Evolutionary conservation across 2,329 filamentous ascomycete species (phyloP), one percentile per base, ranked within the genome.

Genomic region (Fusarium sp.): DNA sequence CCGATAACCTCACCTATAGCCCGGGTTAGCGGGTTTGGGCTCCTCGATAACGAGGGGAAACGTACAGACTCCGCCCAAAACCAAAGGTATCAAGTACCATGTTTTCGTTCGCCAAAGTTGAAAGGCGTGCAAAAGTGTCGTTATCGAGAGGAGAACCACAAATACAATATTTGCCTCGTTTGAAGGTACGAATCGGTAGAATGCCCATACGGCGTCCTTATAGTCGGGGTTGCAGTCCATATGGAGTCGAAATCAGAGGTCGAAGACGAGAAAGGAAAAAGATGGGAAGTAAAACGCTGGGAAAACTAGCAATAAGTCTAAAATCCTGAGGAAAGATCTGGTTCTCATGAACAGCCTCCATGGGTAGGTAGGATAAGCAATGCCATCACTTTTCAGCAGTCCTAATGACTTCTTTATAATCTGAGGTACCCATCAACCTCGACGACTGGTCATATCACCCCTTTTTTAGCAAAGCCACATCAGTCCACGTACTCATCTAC

Each of bases 51-150:
- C 6, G n/a, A n/a, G 35, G 39, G 9, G 27, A 17, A 46, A 58
- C 70, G 3, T 68, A 74, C 70, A 63, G 5, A 63, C 23, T 48
- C 73, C 73, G 4, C 73, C 73, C 4, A 59, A 13, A 17, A 75
- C 65, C 14, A 75, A 58, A 3, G 73, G 73, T 17, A 58, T 66
- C 6, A 75, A 37, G 25, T 74, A 75, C 73, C 72, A 74, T 33
- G 73, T 75, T 41, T 48, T 61, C 5, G 73, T 73, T 39, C 39
- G 65, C 47, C 63, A 66, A 21, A 75, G 69, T 36, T 75, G 73
- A 8, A 74, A 47, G 3, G 31, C 25, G 29, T 75, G 73, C 2
- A 75, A 40, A 11, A 74, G 11, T 2, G 70, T 70, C 6, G 70
- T 58, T 14, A 70, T 48, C 1, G 37, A 60, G n/a, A 75, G 74